Evolutionary conservation across 164 flowering plant genomes (phyloP).

Genomic region (Kingdonia uniflora): DNA sequence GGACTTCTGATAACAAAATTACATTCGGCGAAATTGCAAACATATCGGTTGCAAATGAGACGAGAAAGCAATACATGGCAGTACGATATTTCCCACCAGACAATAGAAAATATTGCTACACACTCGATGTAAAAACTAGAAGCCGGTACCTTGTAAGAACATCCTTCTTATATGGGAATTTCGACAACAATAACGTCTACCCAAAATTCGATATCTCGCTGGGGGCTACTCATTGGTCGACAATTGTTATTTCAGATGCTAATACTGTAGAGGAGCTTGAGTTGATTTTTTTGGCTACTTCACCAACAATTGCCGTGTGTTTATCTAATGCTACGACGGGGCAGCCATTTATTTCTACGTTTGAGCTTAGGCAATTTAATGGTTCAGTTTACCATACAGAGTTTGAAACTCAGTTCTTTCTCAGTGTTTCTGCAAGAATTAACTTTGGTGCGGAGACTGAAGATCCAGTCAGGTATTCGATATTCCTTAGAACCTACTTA

Average conservation of each 20-base stretch:
- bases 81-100: constrained; percentile 82
- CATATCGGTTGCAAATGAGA: constrained; percentile 60
- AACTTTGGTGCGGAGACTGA: constrained; percentile 87
- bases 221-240: constrained; percentile 92
- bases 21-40: constrained; percentile 41
- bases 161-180: constrained; percentile 88
- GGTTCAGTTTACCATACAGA: constrained; percentile 71
- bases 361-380: constrained; percentile 94
- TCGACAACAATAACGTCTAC: constrained; percentile 81
- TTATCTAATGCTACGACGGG: constrained; percentile 96
- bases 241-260: constrained; percentile 87
- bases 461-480: constrained; percentile 67
- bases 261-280: constrained; percentile 51
- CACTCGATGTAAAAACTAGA: constrained; percentile 54
- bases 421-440: constrained; percentile 86
- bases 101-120: constrained; percentile 78
- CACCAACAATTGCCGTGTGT: constrained; percentile 66
- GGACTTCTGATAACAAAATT: constrained; percentile 60
- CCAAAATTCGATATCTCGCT: constrained; percentile 90
- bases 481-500: neutral
- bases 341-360: constrained; percentile 89
- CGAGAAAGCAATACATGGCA: constrained; percentile 59
- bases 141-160: constrained; percentile 82
- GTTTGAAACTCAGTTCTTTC: constrained; percentile 58
- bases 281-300: constrained; percentile 71